Evolutionary conservation across 306 rosid genomes (phyloP).

Genomic region (Castanea crenata): DNA sequence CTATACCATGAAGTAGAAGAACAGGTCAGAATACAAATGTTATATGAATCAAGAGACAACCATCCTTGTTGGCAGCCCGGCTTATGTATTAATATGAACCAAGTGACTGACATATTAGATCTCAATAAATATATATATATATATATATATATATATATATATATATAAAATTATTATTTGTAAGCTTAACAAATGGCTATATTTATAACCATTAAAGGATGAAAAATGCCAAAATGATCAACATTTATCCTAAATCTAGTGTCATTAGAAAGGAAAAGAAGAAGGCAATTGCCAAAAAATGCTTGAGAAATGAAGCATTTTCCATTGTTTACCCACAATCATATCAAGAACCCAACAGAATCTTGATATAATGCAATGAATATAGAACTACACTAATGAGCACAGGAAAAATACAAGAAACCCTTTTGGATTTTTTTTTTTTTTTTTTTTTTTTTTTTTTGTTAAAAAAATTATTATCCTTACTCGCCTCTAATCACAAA

Average conservation of each 20-base stretch:
- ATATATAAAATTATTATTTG: too few relatives aligned
- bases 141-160: too few relatives aligned
- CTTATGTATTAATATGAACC: neutral
- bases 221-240: too few relatives aligned
- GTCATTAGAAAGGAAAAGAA: too few relatives aligned
- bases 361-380: neutral
- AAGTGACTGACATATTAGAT: neutral
- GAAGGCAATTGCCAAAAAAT: too few relatives aligned
- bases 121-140: neutral
- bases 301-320: neutral
- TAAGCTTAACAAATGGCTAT: neutral
- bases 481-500: neutral
- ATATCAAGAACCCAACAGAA: neutral
- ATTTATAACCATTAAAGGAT: neutral
- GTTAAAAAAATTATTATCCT: neutral
- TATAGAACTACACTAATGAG: neutral
- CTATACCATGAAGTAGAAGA: constrained; percentile 60
- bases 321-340: neutral
- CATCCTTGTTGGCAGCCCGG: constrained; percentile 18
- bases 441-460: neutral
- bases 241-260: too few relatives aligned
- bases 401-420: neutral
- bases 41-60: constrained; percentile 20
- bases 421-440: neutral
- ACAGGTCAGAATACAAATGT: constrained; percentile 43